Base-by-base conservation (phyloP, 192 early-diverging fungal species). In the Backusella sp. region DNA sequence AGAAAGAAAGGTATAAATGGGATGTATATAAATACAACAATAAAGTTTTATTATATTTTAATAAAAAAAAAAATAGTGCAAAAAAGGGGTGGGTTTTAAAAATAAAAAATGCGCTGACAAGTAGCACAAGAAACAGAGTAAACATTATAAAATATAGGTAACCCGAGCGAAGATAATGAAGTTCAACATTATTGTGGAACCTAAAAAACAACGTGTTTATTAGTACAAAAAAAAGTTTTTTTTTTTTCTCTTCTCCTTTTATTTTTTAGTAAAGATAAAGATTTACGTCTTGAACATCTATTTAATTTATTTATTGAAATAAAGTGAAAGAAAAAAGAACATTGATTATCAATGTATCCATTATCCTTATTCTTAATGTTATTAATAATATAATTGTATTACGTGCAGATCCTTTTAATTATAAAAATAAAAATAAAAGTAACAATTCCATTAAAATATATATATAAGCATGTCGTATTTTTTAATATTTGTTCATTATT, bases 91-190 rank as follows among this genome's bases (percentile, higher is more conserved):
- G 56, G 56, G 56, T 4, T 62, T 62, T 62, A 26, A 62, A 62
- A 62, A 26, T 26, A 62, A 62, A 59, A 23, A 62, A 26, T 59
- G 53, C 8, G 21, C 23, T 62, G 56, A 62, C 56, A 62, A 62
- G 56, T 62, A 0, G 56, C 4, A 59, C 56, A 59, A 59, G 17
- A 28, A 8, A 59, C 9, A 62, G 26, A 26, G 53, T 21, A 26
- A 23, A 28, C 56, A 8, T 62, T 49, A 49, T 49, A 62, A 26
- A 26, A 62, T 2, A 26, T 62, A 28, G 23, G 56, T 62, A 62
- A 62, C 56, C 56, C 56, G 56, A 62, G 56, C 56, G 26, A 62
- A 62, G 14, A 62, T 62, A 62, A 23, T 62, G 56, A 62, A 62
- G 56, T 62, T 62, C 56, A 62, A 62, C 56, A 49, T 49, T 49